Base-by-base conservation (phyloP, 306 rosid species). In the Senna siamea region DNA sequence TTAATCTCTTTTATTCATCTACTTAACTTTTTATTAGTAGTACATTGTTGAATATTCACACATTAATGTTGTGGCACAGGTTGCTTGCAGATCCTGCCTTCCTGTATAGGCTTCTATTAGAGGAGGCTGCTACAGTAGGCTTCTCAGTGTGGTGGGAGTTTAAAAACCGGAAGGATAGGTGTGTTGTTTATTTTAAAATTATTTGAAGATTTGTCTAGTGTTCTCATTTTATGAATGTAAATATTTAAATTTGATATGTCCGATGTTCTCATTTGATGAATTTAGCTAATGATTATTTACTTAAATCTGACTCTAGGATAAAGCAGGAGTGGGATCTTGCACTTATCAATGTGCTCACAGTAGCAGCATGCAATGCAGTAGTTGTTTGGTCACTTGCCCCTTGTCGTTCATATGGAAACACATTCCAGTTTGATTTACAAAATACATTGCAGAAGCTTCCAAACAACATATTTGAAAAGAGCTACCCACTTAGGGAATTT, bases 321-420 rank as follows among this genome's bases (percentile, higher is more conserved):
- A 94, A 92, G 81, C 93, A 88, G 80, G 99, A 95, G 78, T 95
- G 99, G 99, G 99, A 92, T 83, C 88, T 95, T 85, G 99, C 99
- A 34, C 89, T 95, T 56, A 74, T 90, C 61, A 95, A 95, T 12
- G 99, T 95, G 82, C 89, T 95, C 53, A 92, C 99, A 19, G 93
- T 89, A 76, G 85, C 98, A 63, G 89, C 98, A 64, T 95, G 99
- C 90, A 95, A 92, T 86, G 98, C 99, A 19, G 57, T 90, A 66
- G 97, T 88, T 81, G 99, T 95, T 66, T 95, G 99, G 99, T 90
- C 99, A 11, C 98, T 92, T 83, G 99, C 99, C 78, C 98, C 99
- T 57, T 95, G 93, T 76, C 96, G 97, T 53, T 92, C 99, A 3
- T 95, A 95, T 77, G 99, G 99, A 47, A 90, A 88, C 82, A 95